A percentile compares a stretch with the other conserved stretches of the same genome.
These are phyloP conservation scores for Ustilago shanxiensis DNA, from an alignment of 1,284 basidiomycete species.

Conservation along the genomic window DNA sequence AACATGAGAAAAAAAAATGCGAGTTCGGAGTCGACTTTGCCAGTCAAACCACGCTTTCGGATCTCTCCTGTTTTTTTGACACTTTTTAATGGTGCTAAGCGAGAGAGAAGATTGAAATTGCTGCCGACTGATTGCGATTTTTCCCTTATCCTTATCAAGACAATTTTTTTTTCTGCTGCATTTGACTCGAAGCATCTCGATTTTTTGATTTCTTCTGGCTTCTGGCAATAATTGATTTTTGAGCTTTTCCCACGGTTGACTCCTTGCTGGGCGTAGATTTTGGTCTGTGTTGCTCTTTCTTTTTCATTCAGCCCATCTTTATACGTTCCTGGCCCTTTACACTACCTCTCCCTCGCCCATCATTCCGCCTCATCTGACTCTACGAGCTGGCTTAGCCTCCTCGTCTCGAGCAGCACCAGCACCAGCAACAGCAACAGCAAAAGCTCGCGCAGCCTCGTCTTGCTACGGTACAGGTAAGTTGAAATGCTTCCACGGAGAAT, in stretches of 20 bases:
- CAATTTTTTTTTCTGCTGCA: neutral
- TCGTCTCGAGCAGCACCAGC: constrained; percentile 40
- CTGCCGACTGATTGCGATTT: neutral
- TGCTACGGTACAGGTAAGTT: constrained; percentile 35
- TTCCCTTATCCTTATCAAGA: constrained; percentile 10
- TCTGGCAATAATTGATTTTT: neutral
- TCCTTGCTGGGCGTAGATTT: neutral
- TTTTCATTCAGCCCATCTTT: constrained; percentile 7
- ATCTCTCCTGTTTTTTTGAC: neutral
- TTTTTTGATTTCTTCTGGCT: constrained; percentile 16
- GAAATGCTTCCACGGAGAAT: neutral
- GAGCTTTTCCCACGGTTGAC: constrained; percentile 15
- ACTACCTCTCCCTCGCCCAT: constrained; percentile 17
- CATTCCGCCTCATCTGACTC: constrained; percentile 30
- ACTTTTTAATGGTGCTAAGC: neutral
- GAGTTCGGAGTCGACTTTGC: neutral
- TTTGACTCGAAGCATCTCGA: constrained; percentile 6
- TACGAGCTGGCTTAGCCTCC: constrained; percentile 34
- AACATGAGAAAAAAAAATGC: neutral
- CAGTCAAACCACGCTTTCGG: constrained; percentile 7
- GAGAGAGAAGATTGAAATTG: neutral
- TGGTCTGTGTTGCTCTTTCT: neutral
- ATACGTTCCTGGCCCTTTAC: neutral
- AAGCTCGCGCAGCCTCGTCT: constrained; percentile 1
- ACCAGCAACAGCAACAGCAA: constrained; percentile 15